These are phyloP conservation scores for Rauvolfia tetraphylla DNA, from an alignment of 257 asterid species.

Conservation along the genomic window DNA sequence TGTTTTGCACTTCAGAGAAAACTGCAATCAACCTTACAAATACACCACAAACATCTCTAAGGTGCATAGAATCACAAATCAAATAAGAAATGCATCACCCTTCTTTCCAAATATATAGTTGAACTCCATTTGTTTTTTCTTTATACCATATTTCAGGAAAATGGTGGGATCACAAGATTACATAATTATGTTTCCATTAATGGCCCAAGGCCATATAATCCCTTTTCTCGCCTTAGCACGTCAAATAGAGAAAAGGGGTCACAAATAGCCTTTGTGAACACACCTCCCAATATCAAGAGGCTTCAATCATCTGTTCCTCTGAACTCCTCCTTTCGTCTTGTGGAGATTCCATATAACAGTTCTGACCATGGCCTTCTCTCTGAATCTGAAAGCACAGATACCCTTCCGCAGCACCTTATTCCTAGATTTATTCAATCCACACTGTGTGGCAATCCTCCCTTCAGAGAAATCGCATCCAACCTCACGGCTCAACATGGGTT, in stretches of 20 bases:
- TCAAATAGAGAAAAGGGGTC: slow-evolving; percentile 22
- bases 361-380: slow-evolving; percentile 54
- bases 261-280: slow-evolving; percentile 25
- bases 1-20: no score
- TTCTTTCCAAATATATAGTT: no score
- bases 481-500: slow-evolving; percentile 18
- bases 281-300: slow-evolving; percentile 46
- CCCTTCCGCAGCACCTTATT: slow-evolving; percentile 39
- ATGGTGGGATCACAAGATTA: no score
- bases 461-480: slow-evolving; percentile 25
- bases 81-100: no score
- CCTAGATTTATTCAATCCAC: slow-evolving; percentile 29
- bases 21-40: no score
- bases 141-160: no score
- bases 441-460: slow-evolving; percentile 29
- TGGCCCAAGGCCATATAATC: slow-evolving; percentile 34
- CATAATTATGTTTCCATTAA: slow-evolving; percentile 30
- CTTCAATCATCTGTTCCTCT: slow-evolving; percentile 30
- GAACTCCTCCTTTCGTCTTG: slow-evolving; percentile 30
- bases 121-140: no score
- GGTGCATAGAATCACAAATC: no score
- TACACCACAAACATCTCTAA: no score
- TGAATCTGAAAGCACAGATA: slow-evolving; percentile 39
- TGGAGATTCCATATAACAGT: slow-evolving; percentile 46
- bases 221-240: slow-evolving; percentile 33